Evolutionary conservation across 495 filamentous ascomycete species (phyloP).

Genomic region (Hapsidospora chrysogenum): DNA sequence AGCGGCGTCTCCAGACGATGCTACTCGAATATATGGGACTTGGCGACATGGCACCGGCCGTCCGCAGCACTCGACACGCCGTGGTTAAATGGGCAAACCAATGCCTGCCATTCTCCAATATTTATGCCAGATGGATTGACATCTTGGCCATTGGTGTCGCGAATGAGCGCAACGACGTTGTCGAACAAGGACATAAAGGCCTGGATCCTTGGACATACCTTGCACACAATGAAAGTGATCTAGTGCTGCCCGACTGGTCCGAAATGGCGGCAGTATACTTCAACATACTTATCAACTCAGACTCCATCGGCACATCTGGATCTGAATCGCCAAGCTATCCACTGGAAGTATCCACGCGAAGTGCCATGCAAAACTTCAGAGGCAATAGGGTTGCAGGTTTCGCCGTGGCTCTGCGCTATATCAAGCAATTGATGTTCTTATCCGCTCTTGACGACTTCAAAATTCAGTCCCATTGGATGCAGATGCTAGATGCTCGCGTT

Average conservation of each 20-base stretch:
- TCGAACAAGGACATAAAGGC: slow-evolving; percentile 82
- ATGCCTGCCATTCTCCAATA: slow-evolving; percentile 66
- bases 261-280: slow-evolving; percentile 29
- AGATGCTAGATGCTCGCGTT: slow-evolving; percentile 52
- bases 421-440: slow-evolving; percentile 56
- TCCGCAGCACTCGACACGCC: slow-evolving; percentile 58
- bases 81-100: slow-evolving; percentile 82
- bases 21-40: slow-evolving; percentile 23
- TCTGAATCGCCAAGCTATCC: too few species aligned
- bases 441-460: slow-evolving; percentile 45
- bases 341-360: too few species aligned
- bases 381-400: slow-evolving; percentile 35
- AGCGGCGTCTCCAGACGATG: slow-evolving; percentile 21
- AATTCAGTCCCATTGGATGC: slow-evolving; percentile 73
- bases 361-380: too few species aligned
- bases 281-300: slow-evolving; percentile 15
- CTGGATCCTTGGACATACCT: slow-evolving; percentile 40
- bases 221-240: slow-evolving; percentile 16
- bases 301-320: too few species aligned
- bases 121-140: slow-evolving; percentile 74
- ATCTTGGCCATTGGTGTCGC: slow-evolving; percentile 53
- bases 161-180: slow-evolving; percentile 57
- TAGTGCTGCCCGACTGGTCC: slow-evolving; percentile 27
- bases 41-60: slow-evolving; percentile 18
- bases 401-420: slow-evolving; percentile 48